Evolutionary conservation across 2,329 filamentous ascomycete species (phyloP).

Genomic region (Cytospora schulzeri): DNA sequence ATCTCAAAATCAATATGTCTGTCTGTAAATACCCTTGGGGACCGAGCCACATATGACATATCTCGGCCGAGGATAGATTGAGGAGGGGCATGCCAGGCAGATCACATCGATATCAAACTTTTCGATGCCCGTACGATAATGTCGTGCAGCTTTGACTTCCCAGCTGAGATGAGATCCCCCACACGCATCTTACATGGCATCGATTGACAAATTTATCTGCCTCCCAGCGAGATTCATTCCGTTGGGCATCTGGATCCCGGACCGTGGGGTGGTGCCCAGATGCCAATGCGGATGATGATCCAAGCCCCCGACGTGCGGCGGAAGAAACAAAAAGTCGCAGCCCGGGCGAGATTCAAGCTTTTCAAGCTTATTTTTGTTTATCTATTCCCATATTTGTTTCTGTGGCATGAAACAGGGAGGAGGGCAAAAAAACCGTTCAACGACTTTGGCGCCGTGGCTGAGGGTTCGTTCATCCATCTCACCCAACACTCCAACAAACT

Average conservation of each 20-base stretch:
- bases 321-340: constrained; percentile 3
- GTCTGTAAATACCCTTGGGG: neutral
- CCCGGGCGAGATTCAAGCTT: neutral
- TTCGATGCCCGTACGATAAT: constrained; percentile 22
- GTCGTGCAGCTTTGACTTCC: constrained; percentile 23
- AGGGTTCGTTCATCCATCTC: constrained; percentile 14
- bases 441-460: constrained; percentile 25
- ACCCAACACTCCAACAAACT: neutral
- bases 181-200: neutral
- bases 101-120: constrained; percentile 1
- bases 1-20: neutral
- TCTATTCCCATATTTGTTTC: neutral
- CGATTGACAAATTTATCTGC: too few relatives aligned
- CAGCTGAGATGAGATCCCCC: constrained; percentile 3
- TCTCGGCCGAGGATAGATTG: constrained; percentile 14
- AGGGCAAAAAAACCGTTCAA: neutral
- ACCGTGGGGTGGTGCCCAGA: constrained; percentile 6
- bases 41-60: constrained; percentile 9
- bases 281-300: constrained; percentile 10
- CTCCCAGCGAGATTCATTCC: neutral
- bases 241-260: neutral
- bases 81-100: constrained; percentile 1
- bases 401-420: neutral
- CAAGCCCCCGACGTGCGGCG: constrained; percentile 7
- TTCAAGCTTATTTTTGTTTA: neutral